These are phyloP conservation scores for Grosmannia serpens DNA, from an alignment of 2,329 filamentous ascomycete genomes.

Conservation along the genomic window DNA sequence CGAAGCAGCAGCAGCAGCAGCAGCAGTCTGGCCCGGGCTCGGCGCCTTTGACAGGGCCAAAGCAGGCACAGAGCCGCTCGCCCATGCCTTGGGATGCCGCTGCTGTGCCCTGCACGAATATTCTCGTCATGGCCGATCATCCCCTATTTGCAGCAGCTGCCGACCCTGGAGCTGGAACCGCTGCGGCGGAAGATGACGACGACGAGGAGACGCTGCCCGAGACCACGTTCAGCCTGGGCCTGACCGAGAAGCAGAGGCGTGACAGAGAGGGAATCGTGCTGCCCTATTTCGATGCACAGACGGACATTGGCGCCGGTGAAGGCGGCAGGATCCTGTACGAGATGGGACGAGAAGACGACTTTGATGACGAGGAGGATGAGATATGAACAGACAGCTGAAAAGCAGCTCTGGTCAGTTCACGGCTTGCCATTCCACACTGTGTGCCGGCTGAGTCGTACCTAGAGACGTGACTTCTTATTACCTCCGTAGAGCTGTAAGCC, in stretches of 20 bases:
- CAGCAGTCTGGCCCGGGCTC: not conserved
- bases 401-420: not conserved
- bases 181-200: conserved; percentile 19
- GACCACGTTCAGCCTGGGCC: conserved; percentile 72
- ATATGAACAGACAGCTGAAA: conserved; percentile 35
- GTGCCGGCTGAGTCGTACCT: not conserved
- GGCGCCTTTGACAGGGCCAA: conserved; percentile 3
- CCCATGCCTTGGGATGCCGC: conserved; percentile 5
- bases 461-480: not conserved
- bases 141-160: conserved; percentile 48
- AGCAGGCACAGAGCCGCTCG: not conserved
- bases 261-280: conserved; percentile 83
- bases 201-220: conserved; percentile 43
- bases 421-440: not conserved
- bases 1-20: not conserved
- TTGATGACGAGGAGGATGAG: conserved; percentile 61
- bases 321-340: conserved; percentile 93
- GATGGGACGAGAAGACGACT: conserved; percentile 93
- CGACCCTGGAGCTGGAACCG: conserved; percentile 21
- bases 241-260: conserved; percentile 82
- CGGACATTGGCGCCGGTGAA: conserved; percentile 63
- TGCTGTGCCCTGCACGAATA: conserved; percentile 16
- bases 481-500: no score
- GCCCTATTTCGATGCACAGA: conserved; percentile 95
- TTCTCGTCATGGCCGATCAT: conserved; percentile 64